Base-by-base conservation (phyloP, 106 monocot species). In the Dactylorhiza incarnata region DNA sequence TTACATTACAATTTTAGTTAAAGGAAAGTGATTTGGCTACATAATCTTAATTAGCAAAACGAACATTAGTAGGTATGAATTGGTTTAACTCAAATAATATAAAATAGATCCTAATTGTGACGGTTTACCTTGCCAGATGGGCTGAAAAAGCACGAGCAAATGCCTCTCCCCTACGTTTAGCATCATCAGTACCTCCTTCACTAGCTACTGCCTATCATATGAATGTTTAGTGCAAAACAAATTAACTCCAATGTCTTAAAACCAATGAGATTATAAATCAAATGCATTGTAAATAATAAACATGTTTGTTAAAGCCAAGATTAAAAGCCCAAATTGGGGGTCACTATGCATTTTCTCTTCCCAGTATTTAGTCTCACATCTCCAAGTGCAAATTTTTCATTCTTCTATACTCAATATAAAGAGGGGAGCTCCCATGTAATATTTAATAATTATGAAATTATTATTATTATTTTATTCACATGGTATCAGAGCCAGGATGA, bases 161-260 rank as follows among this genome's bases (percentile, higher is more conserved):
- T 71, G 94, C 97, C 82, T 91, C 97, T 46, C 97, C 97, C 74
- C 94, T 87, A 82, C 91, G 89, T 84, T 91, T 91, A 78, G 97
- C 97, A 85, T 99, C 94, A 84, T 94, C 97, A 29, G 91, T 99
- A 82, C 94, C 89, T 63, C 97, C 97, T 91, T 99, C 97, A 85
- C 94, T 94, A 70, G 97, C 97, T 80, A 99, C 97, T 47, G 97
- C 97, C 97, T 94, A 78, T 10, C 19, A 56, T 14, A 79, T 17
- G 48, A 20, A 69, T 45, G 37, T 52, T 52, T 62, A 73, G 48
- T 65, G 73, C 53, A 12, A 51, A 80, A 5, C 45, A 53, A 23
- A 5, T 58, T 16, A 73, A 6, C 45, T 7, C 45, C 69, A 69
- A 43, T 67, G 43, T 45, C 17, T 45, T 45, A 69, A 12, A 43